phyloP scores from a whole-genome alignment of 305 asterid species.

The Striga hermonthica region DNA sequence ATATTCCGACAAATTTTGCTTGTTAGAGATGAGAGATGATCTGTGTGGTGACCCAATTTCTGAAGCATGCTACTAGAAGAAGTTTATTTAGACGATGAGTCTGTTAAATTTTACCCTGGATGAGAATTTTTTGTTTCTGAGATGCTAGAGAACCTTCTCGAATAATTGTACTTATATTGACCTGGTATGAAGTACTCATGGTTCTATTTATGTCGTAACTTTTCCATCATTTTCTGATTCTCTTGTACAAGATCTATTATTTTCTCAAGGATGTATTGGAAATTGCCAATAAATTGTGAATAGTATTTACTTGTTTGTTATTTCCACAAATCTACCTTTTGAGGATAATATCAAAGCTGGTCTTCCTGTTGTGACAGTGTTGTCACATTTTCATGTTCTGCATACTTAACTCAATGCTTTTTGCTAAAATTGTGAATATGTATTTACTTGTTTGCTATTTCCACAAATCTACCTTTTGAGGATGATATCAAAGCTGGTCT shows the following conservation, averaged over 20 bases:
- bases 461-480: constrained; percentile 17
- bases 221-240: constrained; percentile 18
- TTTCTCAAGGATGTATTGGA: too few relatives aligned
- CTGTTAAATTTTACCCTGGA: background rate
- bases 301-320: too few relatives aligned
- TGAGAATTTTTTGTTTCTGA: background rate
- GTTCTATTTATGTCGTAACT: background rate
- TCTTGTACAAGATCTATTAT: constrained; percentile 9
- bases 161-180: background rate
- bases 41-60: background rate
- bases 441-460: background rate
- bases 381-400: constrained; percentile 11
- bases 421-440: background rate
- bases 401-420: constrained; percentile 16
- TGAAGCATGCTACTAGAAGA: background rate
- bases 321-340: constrained; percentile 19
- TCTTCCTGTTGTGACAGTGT: too few relatives aligned
- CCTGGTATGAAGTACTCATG: background rate
- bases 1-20: too few relatives aligned
- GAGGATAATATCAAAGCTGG: constrained; percentile 22
- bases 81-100: constrained; percentile 5
- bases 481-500: constrained; percentile 22
- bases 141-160: constrained; percentile 14
- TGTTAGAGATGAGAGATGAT: too few relatives aligned
- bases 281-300: too few relatives aligned